These are phyloP conservation scores for Collybiopsis confluens DNA, from an alignment of 768 basidiomycete species.

Conservation along the genomic window DNA sequence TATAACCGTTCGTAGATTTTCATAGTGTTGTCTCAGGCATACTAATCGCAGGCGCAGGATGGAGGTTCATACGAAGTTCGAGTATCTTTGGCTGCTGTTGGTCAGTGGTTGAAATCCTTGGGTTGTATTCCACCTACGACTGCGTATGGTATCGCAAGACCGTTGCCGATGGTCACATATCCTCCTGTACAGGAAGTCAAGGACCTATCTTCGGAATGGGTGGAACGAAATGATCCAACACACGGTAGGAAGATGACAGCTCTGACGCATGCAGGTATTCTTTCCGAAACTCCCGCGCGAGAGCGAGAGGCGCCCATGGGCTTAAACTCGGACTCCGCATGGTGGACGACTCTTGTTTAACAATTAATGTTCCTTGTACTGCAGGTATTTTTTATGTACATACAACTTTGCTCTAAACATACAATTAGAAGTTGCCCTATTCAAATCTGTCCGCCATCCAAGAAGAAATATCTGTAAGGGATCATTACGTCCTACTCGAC, in stretches of 20 bases:
- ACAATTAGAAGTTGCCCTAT: too few relatives aligned
- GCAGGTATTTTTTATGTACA: too few relatives aligned
- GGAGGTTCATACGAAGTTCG: slow-evolving; percentile 60
- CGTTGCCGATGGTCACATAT: slow-evolving; percentile 31
- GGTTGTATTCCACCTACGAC: slow-evolving; percentile 37
- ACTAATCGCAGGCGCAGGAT: slow-evolving; percentile 30
- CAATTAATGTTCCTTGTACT: too few relatives aligned
- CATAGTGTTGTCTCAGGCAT: background rate
- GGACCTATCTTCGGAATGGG: slow-evolving; percentile 25
- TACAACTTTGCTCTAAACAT: too few relatives aligned
- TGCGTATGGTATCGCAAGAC: slow-evolving; percentile 35
- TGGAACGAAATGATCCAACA: slow-evolving; percentile 12
- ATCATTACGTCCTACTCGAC: slow-evolving; percentile 6
- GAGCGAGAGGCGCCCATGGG: slow-evolving; percentile 32
- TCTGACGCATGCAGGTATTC: slow-evolving; percentile 40
- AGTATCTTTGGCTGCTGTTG: slow-evolving; percentile 54
- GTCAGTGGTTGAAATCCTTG: slow-evolving; percentile 52
- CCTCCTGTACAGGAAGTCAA: slow-evolving; percentile 35
- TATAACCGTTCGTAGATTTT: slow-evolving; percentile 34
- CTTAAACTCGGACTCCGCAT: slow-evolving; percentile 23
- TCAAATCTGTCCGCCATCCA: too few relatives aligned
- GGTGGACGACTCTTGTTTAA: slow-evolving; percentile 19
- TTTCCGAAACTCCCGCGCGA: slow-evolving; percentile 38
- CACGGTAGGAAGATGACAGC: slow-evolving; percentile 31
- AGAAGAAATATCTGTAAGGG: background rate